Evolutionary conservation across 2,329 filamentous ascomycete species (phyloP), one percentile per base, ranked within the genome.

Genomic region (Arthrobotrys megalospora): DNA sequence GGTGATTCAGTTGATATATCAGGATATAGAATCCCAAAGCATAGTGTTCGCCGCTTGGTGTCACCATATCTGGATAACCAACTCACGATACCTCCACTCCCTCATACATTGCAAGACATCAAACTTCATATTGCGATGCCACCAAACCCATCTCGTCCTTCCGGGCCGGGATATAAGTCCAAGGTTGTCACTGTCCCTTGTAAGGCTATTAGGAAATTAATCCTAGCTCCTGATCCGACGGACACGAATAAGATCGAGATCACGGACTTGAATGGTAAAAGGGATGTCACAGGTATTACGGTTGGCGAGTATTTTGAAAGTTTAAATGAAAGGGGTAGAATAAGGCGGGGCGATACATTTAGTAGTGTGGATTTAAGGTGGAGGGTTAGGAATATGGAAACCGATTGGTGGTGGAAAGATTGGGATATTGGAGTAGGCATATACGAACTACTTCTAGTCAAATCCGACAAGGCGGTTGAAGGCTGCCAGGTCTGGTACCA

Each of bases 71-170:
- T 55, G 14, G 47, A 55, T 10, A 1, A 76, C 6, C 64, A 36
- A 16, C 45, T 76, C 16, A 76, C 64, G 5, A 69, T 69, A 8
- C 71, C 71, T 1, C 21, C 64, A 0, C 34, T 76, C 3, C 71
- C 71, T 7, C 64, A 76, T 34, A 76, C 71, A 1, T 28, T 63
- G 11, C 63, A 69, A 24, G 64, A 68, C 14, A 43, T 75, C 6
- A 41, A 43, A 6, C 10, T 75, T 5, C 12, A n/a, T 14, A 67
- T 75, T 10, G 11, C 16, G 8, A 36, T 67, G 28, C 45, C 47
- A 0, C 70, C 70, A 19, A 50, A 38, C 28, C 0, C 1, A 12
- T 32, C 28, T 2, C 69, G 69, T 32, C 19, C 34, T 28, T 16
- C 2, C n/a, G 47, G 58, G 6, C 41, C 41, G 3, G 41, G 43